A percentile compares a stretch with the other conserved stretches of the same genome.
Evolutionary conservation across 2,329 filamentous ascomycete genomes (phyloP).

Genomic region (Pseudocercospora fijiensis): DNA sequence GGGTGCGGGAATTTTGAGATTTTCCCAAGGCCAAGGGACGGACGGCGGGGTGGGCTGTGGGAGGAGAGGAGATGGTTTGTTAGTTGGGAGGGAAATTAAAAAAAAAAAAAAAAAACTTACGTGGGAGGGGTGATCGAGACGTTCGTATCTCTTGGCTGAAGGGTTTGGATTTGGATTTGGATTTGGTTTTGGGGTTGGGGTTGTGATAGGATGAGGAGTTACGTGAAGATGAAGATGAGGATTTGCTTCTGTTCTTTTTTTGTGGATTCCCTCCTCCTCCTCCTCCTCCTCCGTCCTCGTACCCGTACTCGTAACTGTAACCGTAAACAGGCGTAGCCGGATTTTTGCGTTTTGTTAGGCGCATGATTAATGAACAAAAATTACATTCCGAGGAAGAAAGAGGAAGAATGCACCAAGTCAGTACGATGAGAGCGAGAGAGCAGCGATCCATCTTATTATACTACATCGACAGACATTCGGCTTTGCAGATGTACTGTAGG

Average conservation of each 20-base stretch:
- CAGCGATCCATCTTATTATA: background rate
- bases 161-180: too few species aligned
- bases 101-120: background rate
- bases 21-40: background rate
- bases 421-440: background rate
- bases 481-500: background rate
- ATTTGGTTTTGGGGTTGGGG: too few species aligned
- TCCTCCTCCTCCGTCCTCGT: too few species aligned
- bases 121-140: background rate
- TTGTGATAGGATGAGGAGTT: too few species aligned
- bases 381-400: background rate
- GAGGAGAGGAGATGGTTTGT: too few species aligned
- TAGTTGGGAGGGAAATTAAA: too few species aligned
- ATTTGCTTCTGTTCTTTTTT: too few species aligned
- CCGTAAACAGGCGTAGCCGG: too few species aligned
- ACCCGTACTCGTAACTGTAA: too few species aligned
- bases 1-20: background rate
- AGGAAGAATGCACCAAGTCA: background rate
- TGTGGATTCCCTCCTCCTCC: too few species aligned
- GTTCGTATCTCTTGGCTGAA: background rate
- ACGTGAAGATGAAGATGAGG: too few species aligned
- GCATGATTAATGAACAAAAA: background rate
- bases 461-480: background rate
- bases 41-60: background rate
- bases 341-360: background rate